Conservation (phyloP, 2,329 filamentous ascomycete genomes). For the Apiospora kogelbergensis region DNA sequence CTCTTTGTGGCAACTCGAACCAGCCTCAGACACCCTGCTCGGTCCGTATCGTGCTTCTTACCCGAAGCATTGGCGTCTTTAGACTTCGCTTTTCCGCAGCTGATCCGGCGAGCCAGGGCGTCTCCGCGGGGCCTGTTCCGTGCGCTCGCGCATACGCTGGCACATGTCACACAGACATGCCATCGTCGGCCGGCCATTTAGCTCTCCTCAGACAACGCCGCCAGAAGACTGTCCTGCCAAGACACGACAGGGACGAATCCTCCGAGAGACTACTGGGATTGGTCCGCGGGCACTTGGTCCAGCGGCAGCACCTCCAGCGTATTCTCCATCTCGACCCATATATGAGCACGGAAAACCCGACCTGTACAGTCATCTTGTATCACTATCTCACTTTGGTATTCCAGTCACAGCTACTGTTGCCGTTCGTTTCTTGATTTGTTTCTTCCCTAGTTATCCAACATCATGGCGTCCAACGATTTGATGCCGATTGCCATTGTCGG, state of each 20-base stretch:
- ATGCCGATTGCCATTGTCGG: conserved; percentile 33
- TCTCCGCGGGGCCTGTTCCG: background rate
- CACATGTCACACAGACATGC: background rate
- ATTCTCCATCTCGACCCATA: background rate
- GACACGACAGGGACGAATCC: background rate
- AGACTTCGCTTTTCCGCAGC: background rate
- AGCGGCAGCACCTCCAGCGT: background rate
- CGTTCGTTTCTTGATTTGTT: conserved; percentile 12
- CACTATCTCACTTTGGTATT: background rate
- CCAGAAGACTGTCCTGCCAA: conserved; percentile 1
- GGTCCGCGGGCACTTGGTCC: background rate
- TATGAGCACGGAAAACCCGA: background rate
- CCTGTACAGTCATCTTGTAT: background rate
- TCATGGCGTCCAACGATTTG: conserved; percentile 14
- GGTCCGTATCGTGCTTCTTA: background rate
- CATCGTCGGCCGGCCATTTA: background rate
- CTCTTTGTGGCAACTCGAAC: background rate
- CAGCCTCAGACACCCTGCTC: background rate
- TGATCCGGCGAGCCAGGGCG: background rate
- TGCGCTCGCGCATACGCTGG: background rate
- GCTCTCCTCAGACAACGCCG: background rate
- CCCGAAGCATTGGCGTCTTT: background rate
- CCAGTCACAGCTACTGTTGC: background rate
- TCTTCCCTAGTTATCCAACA: background rate
- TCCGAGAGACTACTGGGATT: background rate